These are phyloP conservation scores for Multifurca ochricompacta DNA, from an alignment of 768 basidiomycete genomes.

Conservation along the genomic window DNA sequence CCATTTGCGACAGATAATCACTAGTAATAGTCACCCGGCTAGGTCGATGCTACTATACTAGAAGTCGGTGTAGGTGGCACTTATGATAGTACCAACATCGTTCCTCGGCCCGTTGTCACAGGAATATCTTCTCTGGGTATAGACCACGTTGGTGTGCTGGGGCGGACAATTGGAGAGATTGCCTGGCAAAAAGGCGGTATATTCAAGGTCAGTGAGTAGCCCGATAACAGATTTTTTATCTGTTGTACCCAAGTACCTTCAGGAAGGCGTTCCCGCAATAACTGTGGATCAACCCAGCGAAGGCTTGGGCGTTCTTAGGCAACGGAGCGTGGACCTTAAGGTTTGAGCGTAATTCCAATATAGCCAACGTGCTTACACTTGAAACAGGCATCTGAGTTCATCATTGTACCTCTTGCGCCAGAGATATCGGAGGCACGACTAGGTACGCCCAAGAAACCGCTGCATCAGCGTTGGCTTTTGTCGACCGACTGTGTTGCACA, in stretches of 20 bases:
- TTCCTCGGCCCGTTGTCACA: constrained; percentile 83
- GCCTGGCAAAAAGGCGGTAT: constrained; percentile 96
- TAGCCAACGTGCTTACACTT: constrained; percentile 4
- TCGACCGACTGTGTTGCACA: constrained; percentile 26
- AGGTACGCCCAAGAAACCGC: constrained; percentile 34
- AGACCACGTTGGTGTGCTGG: constrained; percentile 84
- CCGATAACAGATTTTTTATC: background rate
- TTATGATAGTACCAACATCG: constrained; percentile 94
- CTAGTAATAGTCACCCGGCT: background rate
- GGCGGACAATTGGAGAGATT: constrained; percentile 82
- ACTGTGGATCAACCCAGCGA: constrained; percentile 71
- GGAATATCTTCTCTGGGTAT: constrained; percentile 88
- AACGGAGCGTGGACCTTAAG: constrained; percentile 58
- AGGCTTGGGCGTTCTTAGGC: constrained; percentile 57
- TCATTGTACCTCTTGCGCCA: constrained; percentile 46
- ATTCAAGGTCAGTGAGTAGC: constrained; percentile 64
- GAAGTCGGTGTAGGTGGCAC: constrained; percentile 96
- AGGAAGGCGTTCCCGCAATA: constrained; percentile 80
- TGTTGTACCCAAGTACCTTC: background rate
- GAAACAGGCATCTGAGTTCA: constrained; percentile 58
- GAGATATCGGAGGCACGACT: constrained; percentile 49
- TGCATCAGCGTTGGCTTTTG: background rate
- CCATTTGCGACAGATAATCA: background rate
- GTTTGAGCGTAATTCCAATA: constrained; percentile 31
- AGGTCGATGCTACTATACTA: constrained; percentile 83